phyloP scores from a whole-genome alignment of 2,329 filamentous ascomycete species.

The Penicillium psychrosexuale region DNA sequence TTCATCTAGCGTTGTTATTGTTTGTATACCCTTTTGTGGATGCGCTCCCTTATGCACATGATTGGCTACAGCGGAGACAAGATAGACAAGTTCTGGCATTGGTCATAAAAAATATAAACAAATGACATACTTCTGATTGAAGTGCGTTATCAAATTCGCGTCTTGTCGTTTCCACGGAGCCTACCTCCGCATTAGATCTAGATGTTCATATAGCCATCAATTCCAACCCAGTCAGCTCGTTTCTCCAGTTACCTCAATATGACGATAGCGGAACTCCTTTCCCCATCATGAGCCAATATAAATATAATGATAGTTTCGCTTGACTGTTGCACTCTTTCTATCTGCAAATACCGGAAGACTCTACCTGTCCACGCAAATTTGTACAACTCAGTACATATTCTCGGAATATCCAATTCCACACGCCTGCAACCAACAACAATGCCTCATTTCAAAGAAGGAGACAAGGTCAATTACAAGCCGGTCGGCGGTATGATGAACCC shows the following conservation, averaged over 20 bases:
- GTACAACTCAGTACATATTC: neutral
- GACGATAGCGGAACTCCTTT: conserved; percentile 7
- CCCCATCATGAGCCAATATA: neutral
- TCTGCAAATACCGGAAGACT: neutral
- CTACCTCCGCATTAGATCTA: conserved; percentile 5
- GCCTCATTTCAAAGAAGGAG: conserved; percentile 33
- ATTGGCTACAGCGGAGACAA: conserved; percentile 12
- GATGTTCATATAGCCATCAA: neutral
- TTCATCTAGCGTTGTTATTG: conserved; percentile 20
- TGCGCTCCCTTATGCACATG: conserved; percentile 15
- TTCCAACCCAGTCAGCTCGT: conserved; percentile 1
- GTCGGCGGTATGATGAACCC: conserved; percentile 36
- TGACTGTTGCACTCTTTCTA: neutral
- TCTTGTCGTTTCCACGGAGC: conserved; percentile 2
- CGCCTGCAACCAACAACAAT: conserved; percentile 8
- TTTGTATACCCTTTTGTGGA: conserved; percentile 15
- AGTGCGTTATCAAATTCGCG: neutral
- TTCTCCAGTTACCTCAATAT: conserved; percentile 11
- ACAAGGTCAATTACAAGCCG: conserved; percentile 42
- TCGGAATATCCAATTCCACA: neutral
- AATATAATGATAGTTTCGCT: neutral
- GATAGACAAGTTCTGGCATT: neutral
- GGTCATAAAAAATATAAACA: neutral
- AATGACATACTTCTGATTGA: conserved; percentile 18
- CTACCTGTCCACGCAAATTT: neutral